Conservation (phyloP, 108 stramenopile genomes). For the Mediolabrus comicus region DNA sequence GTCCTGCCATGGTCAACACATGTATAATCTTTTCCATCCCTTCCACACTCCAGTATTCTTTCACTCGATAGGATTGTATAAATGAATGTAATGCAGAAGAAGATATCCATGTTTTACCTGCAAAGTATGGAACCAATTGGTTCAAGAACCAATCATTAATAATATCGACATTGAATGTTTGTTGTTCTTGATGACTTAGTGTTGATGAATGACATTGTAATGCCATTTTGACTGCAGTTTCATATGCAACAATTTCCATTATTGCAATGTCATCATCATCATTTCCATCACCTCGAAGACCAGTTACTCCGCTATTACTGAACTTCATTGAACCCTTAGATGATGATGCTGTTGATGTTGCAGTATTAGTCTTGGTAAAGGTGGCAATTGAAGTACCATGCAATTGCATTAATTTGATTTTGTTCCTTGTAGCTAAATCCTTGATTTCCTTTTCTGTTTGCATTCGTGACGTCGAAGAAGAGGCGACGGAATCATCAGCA, state of each 20-base stretch:
- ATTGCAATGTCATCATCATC: constrained; percentile 45
- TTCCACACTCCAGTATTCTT: background rate
- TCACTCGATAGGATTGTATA: background rate
- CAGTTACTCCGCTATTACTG: background rate
- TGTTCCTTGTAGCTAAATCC: constrained; percentile 8
- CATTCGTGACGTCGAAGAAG: background rate
- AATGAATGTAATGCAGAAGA: constrained; percentile 17
- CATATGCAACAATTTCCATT: constrained; percentile 40
- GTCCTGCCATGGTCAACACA: constrained; percentile 30
- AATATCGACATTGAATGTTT: background rate
- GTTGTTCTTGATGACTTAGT: background rate
- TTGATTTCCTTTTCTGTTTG: constrained; percentile 19
- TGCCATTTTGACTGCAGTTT: constrained; percentile 33
- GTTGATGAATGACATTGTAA: constrained; percentile 2
- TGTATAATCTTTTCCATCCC: constrained; percentile 21
- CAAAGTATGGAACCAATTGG: constrained; percentile 22
- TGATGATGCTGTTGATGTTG: background rate
- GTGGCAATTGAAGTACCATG: constrained; percentile 28
- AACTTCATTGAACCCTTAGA: background rate
- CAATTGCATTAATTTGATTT: constrained; percentile 31
- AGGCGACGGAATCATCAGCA: background rate
- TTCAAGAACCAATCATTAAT: constrained; percentile 23
- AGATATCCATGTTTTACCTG: constrained; percentile 33
- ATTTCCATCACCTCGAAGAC: constrained; percentile 22
- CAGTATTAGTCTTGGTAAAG: background rate